Evolutionary conservation across 2,329 filamentous ascomycete genomes (phyloP).

Genomic region (Orbilia blumenaviensis): DNA sequence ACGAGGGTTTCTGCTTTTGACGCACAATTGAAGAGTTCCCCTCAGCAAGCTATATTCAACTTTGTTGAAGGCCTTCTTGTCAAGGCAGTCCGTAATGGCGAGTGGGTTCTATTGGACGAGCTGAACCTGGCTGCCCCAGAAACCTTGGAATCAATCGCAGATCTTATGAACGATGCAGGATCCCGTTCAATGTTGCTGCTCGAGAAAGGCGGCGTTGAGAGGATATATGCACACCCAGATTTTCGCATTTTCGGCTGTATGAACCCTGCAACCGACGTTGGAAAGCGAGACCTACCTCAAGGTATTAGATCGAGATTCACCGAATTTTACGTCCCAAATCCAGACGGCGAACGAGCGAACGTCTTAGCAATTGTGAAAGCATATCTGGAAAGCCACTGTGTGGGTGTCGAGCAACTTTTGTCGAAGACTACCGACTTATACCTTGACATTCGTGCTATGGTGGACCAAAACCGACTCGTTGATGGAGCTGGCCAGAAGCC

Average conservation of each 20-base stretch:
- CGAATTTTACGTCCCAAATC: slow-evolving; percentile 91
- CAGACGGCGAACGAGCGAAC: slow-evolving; percentile 86
- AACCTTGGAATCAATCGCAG: slow-evolving; percentile 90
- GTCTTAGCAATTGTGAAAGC: slow-evolving; percentile 86
- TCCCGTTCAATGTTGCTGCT: slow-evolving; percentile 85
- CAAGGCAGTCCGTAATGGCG: slow-evolving; percentile 92
- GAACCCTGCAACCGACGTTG: slow-evolving; percentile 98
- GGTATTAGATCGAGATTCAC: slow-evolving; percentile 92
- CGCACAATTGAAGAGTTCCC: slow-evolving; percentile 72
- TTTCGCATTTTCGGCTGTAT: slow-evolving; percentile 98
- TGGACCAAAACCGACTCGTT: slow-evolving; percentile 82
- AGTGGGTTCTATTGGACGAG: slow-evolving; percentile 96
- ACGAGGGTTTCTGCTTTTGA: slow-evolving; percentile 66
- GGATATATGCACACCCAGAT: slow-evolving; percentile 85
- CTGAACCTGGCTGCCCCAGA: slow-evolving; percentile 96
- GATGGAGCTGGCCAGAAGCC: slow-evolving; percentile 96
- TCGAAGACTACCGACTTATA: slow-evolving; percentile 65
- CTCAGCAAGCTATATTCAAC: slow-evolving; percentile 69
- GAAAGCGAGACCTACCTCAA: slow-evolving; percentile 90
- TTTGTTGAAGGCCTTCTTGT: slow-evolving; percentile 97
- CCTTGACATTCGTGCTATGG: slow-evolving; percentile 82
- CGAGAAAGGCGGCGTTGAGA: slow-evolving; percentile 91
- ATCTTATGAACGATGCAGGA: slow-evolving; percentile 79
- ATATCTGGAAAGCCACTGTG: slow-evolving; percentile 78
- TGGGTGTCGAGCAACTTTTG: slow-evolving; percentile 76